These are phyloP conservation scores for Saccharomyces pastorianus DNA, from an alignment of 1,139 yeast genomes.

Conservation along the genomic window DNA sequence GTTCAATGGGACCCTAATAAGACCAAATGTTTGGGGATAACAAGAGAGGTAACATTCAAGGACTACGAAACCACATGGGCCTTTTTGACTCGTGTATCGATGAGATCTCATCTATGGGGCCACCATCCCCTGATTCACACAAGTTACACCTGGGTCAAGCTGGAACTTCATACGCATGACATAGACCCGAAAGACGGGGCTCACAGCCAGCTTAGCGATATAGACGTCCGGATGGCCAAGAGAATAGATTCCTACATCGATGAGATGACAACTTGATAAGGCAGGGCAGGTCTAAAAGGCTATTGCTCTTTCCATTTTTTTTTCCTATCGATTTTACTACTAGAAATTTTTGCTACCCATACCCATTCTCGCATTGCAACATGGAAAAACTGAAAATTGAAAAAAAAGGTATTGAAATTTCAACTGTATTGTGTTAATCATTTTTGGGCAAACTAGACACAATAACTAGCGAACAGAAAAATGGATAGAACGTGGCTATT, in stretches of 20 bases:
- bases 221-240: slow-evolving; percentile 56
- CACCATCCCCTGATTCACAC: slow-evolving; percentile 72
- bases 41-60: slow-evolving; percentile 37
- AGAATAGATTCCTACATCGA: slow-evolving; percentile 33
- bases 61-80: slow-evolving; percentile 57
- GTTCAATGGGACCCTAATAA: background rate
- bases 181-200: slow-evolving; percentile 9
- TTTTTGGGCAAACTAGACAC: background rate
- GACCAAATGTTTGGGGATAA: slow-evolving; percentile 12
- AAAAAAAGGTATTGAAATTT: background rate
- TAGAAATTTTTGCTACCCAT: background rate
- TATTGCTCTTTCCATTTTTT: background rate
- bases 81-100: slow-evolving; percentile 54
- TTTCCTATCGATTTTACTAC: background rate
- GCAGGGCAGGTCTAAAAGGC: background rate
- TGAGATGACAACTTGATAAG: background rate
- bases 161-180: slow-evolving; percentile 66
- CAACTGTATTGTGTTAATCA: background rate
- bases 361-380: background rate
- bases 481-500: background rate
- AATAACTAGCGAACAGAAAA: background rate
- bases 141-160: slow-evolving; percentile 51
- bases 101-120: slow-evolving; percentile 49
- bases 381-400: background rate
- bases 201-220: slow-evolving; percentile 40